A percentile compares a stretch with the other conserved stretches of the same genome.
Conservation (phyloP, 225 moss, liverwort and hornwort genomes). For the Straminergon stramineum region DNA sequence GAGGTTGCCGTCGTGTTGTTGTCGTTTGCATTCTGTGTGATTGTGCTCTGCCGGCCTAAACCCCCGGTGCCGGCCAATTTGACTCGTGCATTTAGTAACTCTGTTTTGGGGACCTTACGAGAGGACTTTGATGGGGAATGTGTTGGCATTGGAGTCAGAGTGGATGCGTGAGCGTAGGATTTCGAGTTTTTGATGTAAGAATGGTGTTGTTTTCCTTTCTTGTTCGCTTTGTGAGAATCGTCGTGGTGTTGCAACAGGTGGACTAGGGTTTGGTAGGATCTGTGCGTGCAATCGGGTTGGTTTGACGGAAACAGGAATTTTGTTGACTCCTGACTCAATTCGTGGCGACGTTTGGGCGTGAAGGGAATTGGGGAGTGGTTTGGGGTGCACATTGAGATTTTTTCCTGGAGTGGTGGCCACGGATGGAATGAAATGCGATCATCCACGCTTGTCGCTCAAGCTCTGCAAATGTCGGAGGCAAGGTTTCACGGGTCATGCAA, state of each 20-base stretch:
- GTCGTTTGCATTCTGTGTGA: not conserved
- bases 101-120: not conserved
- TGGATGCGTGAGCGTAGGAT: not conserved
- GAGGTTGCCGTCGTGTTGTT: not conserved
- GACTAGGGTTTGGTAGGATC: conserved; percentile 12
- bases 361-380: not conserved
- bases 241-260: not conserved
- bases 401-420: conserved; percentile 17
- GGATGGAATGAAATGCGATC: conserved; percentile 17
- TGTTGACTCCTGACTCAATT: not conserved
- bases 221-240: not conserved
- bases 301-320: not conserved
- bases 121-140: not conserved
- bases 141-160: not conserved
- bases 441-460: conserved; percentile 10
- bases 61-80: conserved; percentile 25
- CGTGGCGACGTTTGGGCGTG: not conserved
- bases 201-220: not conserved
- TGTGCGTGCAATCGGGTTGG: not conserved
- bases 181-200: not conserved
- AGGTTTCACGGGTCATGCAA: conserved; percentile 13
- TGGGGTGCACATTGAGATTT: not conserved
- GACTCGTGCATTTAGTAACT: not conserved
- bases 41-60: conserved; percentile 19
- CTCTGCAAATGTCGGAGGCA: conserved; percentile 36